Base-by-base conservation (phyloP, 2,329 filamentous ascomycete genomes). In the Xylariales sp. region DNA sequence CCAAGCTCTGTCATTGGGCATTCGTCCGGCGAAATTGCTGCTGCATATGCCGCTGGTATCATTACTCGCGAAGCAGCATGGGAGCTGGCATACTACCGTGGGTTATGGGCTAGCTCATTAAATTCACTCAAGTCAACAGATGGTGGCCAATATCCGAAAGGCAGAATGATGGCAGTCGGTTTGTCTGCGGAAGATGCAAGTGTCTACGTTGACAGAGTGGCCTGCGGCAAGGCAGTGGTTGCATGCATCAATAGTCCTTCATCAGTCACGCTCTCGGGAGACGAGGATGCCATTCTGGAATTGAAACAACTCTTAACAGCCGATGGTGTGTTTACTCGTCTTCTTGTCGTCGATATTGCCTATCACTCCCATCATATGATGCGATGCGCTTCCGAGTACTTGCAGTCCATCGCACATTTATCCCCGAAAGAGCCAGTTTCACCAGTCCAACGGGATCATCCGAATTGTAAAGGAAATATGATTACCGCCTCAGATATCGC, bases 1-100 rank as follows among this genome's bases (percentile, higher is more conserved):
- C 53, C 54, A 4, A 34, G 37, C 6, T 50, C 44, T 12, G 53
- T 57, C 11, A 49, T 56, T 5, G 59, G 60, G 15, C 59, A 63
- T 43, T 61, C 57, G 2, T 59, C 54, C 1, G 60, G 60, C 6
- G 60, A 63, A 36, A 60, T 63, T 14, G 57, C 51, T 1, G 58
- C 56, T 0, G 55, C 55, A 0, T 59, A 57, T 29, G 51, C 55
- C 4, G 48, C 48, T 7, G 51, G 52, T 0, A 35, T 42, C 4
- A 46, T 61, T 38, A 42, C 54, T 40, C 25, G 52, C 40, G 30
- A 49, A 36, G 45, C 44, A 5, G 51, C 48, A 2, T 55, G 47
- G 37, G 45, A 48, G 11, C 32, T 48, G 7, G 46, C 51, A 2
- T 55, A 47, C 31, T 35, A 50, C 16, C 47, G 53, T 16, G 51